Percentiles rank a stretch among this genome's conserved stretches.
Evolutionary conservation across 805 yeast species (phyloP).

Genomic region (Lachancea mirantina): DNA sequence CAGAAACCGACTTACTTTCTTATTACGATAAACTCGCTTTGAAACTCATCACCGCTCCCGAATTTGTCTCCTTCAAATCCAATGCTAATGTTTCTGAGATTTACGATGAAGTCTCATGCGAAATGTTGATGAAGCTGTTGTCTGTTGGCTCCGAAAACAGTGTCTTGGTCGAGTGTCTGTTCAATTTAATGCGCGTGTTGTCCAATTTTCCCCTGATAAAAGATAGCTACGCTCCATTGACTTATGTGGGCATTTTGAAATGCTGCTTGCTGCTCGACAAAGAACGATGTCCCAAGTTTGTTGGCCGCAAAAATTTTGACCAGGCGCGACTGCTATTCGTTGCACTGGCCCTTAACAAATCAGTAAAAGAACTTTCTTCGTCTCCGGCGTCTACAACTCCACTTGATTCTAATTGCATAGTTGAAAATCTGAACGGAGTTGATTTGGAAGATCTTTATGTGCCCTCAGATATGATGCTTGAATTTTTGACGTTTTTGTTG

Average conservation of each 20-base stretch:
- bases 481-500: slow-evolving; percentile 44
- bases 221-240: slow-evolving; percentile 29
- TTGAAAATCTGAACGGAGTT: slow-evolving; percentile 39
- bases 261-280: slow-evolving; percentile 38
- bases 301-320: slow-evolving; percentile 35
- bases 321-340: slow-evolving; percentile 41
- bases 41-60: slow-evolving; percentile 18
- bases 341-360: slow-evolving; percentile 32
- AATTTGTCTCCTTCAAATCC: slow-evolving; percentile 19
- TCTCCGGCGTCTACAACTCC: slow-evolving; percentile 11
- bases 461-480: slow-evolving; percentile 36
- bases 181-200: slow-evolving; percentile 36
- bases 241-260: slow-evolving; percentile 37
- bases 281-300: slow-evolving; percentile 34
- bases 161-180: slow-evolving; percentile 32
- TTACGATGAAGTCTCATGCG: slow-evolving; percentile 21
- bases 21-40: slow-evolving; percentile 15
- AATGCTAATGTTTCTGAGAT: slow-evolving; percentile 20
- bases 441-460: slow-evolving; percentile 34
- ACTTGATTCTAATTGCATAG: slow-evolving; percentile 11
- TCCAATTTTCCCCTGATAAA: slow-evolving; percentile 45
- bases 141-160: slow-evolving; percentile 31
- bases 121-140: slow-evolving; percentile 29
- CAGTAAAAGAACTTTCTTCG: slow-evolving; percentile 12
- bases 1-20: slow-evolving; percentile 12